Evolutionary conservation across 305 asterid species (phyloP).

Genomic region (Rubia peregrina): DNA sequence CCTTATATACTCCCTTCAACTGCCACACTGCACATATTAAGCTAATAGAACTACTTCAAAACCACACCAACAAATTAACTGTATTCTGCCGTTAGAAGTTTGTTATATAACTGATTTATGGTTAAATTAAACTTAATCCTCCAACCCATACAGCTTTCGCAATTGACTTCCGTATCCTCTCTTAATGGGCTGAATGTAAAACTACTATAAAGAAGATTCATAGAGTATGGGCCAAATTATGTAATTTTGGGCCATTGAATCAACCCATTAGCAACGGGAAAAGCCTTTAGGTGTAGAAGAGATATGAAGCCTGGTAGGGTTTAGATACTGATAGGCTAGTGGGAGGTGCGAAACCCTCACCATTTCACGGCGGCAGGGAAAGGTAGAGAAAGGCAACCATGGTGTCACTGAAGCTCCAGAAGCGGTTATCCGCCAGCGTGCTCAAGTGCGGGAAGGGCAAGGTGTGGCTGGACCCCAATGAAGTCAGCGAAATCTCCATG

Average conservation of each 20-base stretch:
- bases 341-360: not conserved
- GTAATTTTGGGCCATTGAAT: not conserved
- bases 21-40: no score
- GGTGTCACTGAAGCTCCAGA: constrained; percentile 50
- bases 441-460: constrained; percentile 46
- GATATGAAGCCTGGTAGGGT: not conserved
- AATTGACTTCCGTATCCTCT: no score
- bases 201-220: no score
- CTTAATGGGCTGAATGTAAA: no score
- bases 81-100: no score
- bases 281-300: not conserved
- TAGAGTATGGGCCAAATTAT: not conserved
- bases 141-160: no score
- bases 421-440: constrained; percentile 44
- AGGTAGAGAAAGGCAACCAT: constrained; percentile 18
- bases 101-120: no score
- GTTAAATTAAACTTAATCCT: no score
- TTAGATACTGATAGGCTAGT: not conserved
- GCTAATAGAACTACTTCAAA: no score
- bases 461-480: constrained; percentile 57
- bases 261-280: not conserved
- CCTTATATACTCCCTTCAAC: no score
- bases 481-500: constrained; percentile 42
- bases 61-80: no score
- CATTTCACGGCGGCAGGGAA: constrained; percentile 9